Evolutionary conservation across 1,139 yeast genomes (phyloP), one percentile per base, ranked within the genome.

Genomic region (Protomyces inundatus): DNA sequence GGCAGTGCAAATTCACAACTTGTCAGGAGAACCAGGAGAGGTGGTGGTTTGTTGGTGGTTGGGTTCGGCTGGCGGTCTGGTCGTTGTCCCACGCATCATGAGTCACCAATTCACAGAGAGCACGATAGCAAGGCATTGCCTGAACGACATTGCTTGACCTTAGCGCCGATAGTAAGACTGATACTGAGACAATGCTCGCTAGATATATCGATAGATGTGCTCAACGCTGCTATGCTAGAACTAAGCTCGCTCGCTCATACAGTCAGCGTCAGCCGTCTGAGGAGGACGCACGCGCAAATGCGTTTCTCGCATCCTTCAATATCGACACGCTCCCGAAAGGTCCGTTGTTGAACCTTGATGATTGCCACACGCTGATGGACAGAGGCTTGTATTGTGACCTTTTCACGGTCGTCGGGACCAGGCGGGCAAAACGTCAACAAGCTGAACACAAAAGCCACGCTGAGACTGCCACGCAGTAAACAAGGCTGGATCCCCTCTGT

Each of bases 401-500:
- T 58, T 42, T 40, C 56, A 53, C 32, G 62, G 33, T 52, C 56
- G 10, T 58, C 62, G 7, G 62, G 62, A 12, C 62, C 62, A 16
- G 62, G 62, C 12, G 66, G 66, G 10, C 66, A 64, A 48, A 64
- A 64, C 45, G 64, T 59, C 3, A 64, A 64, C 45, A 58, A 57
- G 46, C 54, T 64, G 16, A 64, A 64, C 40, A 58, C 66, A 12
- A 64, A 64, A 45, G 66, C 59, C 6, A 58, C 55, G 1, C 32
- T 64, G 48, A 39, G 48, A 16, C n/a, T 58, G 10, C 58, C 64
- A 16, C 56, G 53, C 23, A 33, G 30, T 35, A 34, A 58, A 34
- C 53, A 51, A 55, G 16, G 52, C 36, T 58, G 62, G 62, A 52
- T 58, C 33, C 62, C 62, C 2, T 9, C 51, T n/a, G 14, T 35